These are phyloP conservation scores for Falciphora oryzae DNA, from an alignment of 2,329 filamentous ascomycete genomes.

Conservation along the genomic window DNA sequence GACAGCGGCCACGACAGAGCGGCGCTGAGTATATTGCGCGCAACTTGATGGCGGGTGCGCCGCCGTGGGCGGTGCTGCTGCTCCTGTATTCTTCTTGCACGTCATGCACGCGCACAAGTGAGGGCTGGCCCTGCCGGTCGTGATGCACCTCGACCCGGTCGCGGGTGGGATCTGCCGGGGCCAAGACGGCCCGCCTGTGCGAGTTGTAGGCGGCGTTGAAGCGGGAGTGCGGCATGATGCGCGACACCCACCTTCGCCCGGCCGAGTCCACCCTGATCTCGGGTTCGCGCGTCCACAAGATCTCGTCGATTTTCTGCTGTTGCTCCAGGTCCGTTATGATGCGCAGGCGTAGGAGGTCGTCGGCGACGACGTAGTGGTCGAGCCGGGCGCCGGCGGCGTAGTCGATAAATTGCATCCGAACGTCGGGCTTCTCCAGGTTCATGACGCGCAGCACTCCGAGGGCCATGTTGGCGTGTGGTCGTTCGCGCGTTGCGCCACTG, in stretches of 20 bases:
- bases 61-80: too few species aligned
- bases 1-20: too few species aligned
- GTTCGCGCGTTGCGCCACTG: neutral
- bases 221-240: neutral
- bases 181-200: slow-evolving; percentile 13
- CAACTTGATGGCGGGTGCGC: too few species aligned
- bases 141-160: neutral
- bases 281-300: slow-evolving; percentile 24
- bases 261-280: slow-evolving; percentile 17
- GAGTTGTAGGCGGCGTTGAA: slow-evolving; percentile 18
- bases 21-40: too few species aligned
- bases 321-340: slow-evolving; percentile 1
- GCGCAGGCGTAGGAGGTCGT: neutral
- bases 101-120: too few species aligned
- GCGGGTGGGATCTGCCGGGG: neutral
- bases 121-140: neutral
- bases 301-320: slow-evolving; percentile 7
- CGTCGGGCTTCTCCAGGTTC: slow-evolving; percentile 1
- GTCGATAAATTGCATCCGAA: slow-evolving; percentile 6
- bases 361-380: neutral
- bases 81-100: too few species aligned
- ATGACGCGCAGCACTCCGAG: neutral
- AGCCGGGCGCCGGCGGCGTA: neutral
- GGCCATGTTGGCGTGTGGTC: neutral
- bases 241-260: neutral